Base-by-base conservation (phyloP, 2,329 filamentous ascomycete genomes). In the Polytolypa hystricis region DNA sequence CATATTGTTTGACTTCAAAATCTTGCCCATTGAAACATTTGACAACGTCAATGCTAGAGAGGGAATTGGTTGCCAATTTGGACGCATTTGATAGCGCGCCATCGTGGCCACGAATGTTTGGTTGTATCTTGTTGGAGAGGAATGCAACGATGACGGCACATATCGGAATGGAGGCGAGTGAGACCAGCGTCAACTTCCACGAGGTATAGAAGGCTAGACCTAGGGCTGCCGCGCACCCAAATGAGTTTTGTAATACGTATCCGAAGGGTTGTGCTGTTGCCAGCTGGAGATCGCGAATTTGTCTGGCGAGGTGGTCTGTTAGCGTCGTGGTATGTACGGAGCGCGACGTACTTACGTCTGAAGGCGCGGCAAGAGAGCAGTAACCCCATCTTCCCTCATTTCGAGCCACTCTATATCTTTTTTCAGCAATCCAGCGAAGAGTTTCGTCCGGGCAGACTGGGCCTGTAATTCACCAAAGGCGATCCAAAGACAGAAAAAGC, bases 341-440 rank as follows among this genome's bases (percentile, higher is more conserved):
- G 21, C 17, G 17, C 6, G 25, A 4, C 14, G 11, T 35, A 57
- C 77, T 59, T 64, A 87, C 81, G 77, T 78, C 56, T 93, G 81
- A 20, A 86, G 67, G 37, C 77, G 70, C 11, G 79, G 72, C 12
- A 93, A 64, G 28, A 91, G 67, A 12, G 84, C 79, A 1, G 74
- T 72, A 12, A 84, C 70, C 0, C 87, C 89, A 38, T 83, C 76
- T 25, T 73, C 66, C 35, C 79, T 71, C 12, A 69, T 65, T 53
- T 95, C 86, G 51, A 84, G 94, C 86, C 87, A 96, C 30, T 70
- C 68, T 53, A 91, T 74, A 9, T 89, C 75, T 51, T 79, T 84
- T 4, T 65, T 60, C n/a, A 93, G 54, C 23, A 96, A 62, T 2
- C 71, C 71, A 1, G 62, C 49, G 51, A 94, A 94, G 2, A 91